Evolutionary conservation across 176 grass and related monocot genomes (phyloP).

Genomic region (Saccharum spontaneum): DNA sequence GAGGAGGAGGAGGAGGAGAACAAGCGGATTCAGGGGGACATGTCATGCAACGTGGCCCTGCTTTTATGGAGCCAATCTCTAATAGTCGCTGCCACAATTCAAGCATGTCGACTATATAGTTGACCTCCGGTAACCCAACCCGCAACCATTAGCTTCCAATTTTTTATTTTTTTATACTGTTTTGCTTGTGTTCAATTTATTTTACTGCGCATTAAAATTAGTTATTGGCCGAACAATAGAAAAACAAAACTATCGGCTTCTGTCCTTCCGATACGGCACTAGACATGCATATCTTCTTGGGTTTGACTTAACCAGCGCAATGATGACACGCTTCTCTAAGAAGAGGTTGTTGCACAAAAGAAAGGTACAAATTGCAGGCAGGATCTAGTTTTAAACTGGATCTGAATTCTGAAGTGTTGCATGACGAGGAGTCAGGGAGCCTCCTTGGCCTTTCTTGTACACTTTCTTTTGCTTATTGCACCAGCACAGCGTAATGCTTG

Average conservation of each 20-base stretch:
- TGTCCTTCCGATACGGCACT: neutral
- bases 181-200: neutral
- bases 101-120: slow-evolving; percentile 21
- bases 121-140: neutral
- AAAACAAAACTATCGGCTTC: slow-evolving; percentile 13
- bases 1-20: neutral
- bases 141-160: slow-evolving; percentile 22
- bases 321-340: neutral
- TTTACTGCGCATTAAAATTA: neutral
- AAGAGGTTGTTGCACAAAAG: slow-evolving; percentile 25
- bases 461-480: slow-evolving; percentile 37
- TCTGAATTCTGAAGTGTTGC: slow-evolving; percentile 8
- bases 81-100: slow-evolving; percentile 39
- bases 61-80: slow-evolving; percentile 28
- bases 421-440: neutral
- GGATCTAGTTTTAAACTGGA: neutral
- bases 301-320: slow-evolving; percentile 50
- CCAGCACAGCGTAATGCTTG: neutral
- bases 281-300: neutral
- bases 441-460: slow-evolving; percentile 16
- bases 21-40: slow-evolving; percentile 3
- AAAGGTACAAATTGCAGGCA: slow-evolving; percentile 13
- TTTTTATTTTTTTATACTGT: neutral
- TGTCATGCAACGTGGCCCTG: slow-evolving; percentile 15
- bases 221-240: slow-evolving; percentile 15